phyloP scores from a whole-genome alignment of 768 basidiomycete species.

The Phanerochaete carnosa region DNA sequence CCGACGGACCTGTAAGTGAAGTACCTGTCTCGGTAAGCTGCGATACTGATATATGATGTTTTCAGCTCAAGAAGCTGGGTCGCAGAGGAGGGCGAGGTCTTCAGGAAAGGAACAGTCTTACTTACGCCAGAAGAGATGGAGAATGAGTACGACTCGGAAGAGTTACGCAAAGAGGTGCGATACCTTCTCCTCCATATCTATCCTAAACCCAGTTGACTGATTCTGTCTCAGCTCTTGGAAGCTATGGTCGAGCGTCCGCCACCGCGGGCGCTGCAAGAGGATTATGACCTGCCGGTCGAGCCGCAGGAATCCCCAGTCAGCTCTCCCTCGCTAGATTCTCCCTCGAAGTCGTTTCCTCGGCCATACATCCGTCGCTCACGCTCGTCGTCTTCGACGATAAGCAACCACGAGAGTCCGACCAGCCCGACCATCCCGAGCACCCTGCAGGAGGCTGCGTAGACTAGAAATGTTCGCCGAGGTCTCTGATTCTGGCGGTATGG shows the following conservation, averaged over 20 bases:
- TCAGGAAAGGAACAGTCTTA: conserved; percentile 83
- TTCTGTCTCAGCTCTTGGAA: conserved; percentile 59
- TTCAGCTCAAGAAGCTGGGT: conserved; percentile 78
- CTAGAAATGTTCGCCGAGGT: too few species aligned
- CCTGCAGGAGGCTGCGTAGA: conserved; percentile 8
- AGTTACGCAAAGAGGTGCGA: conserved; percentile 73
- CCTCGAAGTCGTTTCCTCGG: conserved; percentile 44
- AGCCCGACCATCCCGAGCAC: conserved; percentile 5
- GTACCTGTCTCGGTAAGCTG: neutral
- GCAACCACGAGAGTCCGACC: neutral
- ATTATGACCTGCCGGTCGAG: conserved; percentile 8
- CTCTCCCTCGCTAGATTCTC: conserved; percentile 22
- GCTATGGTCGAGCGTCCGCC: conserved; percentile 86
- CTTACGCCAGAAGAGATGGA: conserved; percentile 86
- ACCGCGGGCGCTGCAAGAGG: conserved; percentile 63
- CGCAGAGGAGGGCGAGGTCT: conserved; percentile 95
- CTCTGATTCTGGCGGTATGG: too few species aligned
- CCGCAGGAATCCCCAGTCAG: neutral
- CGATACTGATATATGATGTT: neutral
- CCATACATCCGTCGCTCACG: conserved; percentile 59
- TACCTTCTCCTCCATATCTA: neutral
- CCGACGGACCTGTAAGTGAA: conserved; percentile 48
- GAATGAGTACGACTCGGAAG: conserved; percentile 85
- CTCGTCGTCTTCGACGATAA: conserved; percentile 35
- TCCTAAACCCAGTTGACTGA: neutral